These are phyloP conservation scores for Discostella stelligeroides DNA, from an alignment of 108 stramenopile genomes.

Conservation along the genomic window DNA sequence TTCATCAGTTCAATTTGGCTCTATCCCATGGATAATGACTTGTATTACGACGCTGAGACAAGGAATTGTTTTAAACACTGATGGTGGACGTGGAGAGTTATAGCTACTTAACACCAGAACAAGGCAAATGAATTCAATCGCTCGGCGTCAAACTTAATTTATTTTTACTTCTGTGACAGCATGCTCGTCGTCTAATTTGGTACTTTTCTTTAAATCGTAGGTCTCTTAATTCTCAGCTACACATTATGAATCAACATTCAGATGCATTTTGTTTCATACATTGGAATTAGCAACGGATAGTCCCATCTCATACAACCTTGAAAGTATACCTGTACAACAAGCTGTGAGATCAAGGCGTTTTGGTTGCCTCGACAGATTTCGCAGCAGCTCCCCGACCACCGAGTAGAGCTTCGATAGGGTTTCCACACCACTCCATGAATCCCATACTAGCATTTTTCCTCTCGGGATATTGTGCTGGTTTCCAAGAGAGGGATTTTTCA, in stretches of 20 bases:
- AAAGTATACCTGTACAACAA: too few relatives aligned
- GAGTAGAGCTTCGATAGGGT: conserved; percentile 45
- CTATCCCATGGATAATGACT: conserved; percentile 27
- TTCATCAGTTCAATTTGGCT: conserved; percentile 20
- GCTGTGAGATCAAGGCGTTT: neutral
- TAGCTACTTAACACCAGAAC: too few relatives aligned
- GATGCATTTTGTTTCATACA: too few relatives aligned
- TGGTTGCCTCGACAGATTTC: neutral
- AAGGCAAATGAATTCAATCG: too few relatives aligned
- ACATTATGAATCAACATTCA: too few relatives aligned
- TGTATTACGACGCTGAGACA: conserved; percentile 15
- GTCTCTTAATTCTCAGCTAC: conserved; percentile 2
- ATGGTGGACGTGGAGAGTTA: conserved; percentile 18
- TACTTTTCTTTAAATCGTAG: too few relatives aligned
- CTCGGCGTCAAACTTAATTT: too few relatives aligned
- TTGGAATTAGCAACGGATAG: too few relatives aligned
- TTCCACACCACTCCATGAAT: conserved; percentile 40
- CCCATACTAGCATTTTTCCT: conserved; percentile 9
- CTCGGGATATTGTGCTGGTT: conserved; percentile 47
- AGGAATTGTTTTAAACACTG: conserved; percentile 2
- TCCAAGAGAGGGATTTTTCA: conserved; percentile 77
- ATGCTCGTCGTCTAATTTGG: too few relatives aligned
- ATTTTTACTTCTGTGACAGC: too few relatives aligned
- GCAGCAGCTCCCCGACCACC: neutral
- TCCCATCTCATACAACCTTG: too few relatives aligned